Base-by-base conservation (phyloP, 1,284 basidiomycete species). In the Sanghuangporus sanghuang region DNA sequence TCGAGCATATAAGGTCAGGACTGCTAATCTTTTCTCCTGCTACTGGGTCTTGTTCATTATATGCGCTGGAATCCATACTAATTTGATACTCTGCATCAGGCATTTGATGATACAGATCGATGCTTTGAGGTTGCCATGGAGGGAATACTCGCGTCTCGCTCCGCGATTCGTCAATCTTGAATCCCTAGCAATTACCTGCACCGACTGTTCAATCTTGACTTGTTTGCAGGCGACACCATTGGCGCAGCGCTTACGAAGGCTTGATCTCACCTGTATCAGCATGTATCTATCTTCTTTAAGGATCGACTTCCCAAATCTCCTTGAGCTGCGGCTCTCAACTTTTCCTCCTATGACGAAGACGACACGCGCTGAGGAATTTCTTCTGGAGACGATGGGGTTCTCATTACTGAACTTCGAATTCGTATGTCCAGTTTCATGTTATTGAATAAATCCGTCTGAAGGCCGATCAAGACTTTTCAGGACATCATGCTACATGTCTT, bases 241-340 rank as follows among this genome's bases (percentile, higher is more conserved):
- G 8, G 36, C 11, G 21, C 32, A 16, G 8, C 50, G 32, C 6
- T 39, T 53, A 3, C 49, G 8, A 35, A 14, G 49, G 5, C 59
- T 36, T 21, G 39, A 52, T 23, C 32, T 61, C 32, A 39, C 49
- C 21, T 50, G 58, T 59, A 42, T 49, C n/a, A 16, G 27, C 21
- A 49, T 35, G 35, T 35, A 49, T 36, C 38, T 59, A 32, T 59
- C 44, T 11, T 27, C 32, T 1, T n/a, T 61, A 11, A 44, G 18
- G 12, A 38, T 57, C n/a, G 54, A 46, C 14, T 62, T 62, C 27
- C 55, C 61, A 11, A 62, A 62, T 39, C 44, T 62, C n/a, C n/a
- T 36, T 1, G 61, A 62, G 32, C 21, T 62, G 12, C 38, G 61
- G 14, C 53, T 62, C 2, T 53, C 59, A 21, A 52, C 18, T 50